Evolutionary conservation across 2,329 filamentous ascomycete genomes (phyloP), one percentile per base, ranked within the genome.

Genomic region (Scytalidium lignicola): DNA sequence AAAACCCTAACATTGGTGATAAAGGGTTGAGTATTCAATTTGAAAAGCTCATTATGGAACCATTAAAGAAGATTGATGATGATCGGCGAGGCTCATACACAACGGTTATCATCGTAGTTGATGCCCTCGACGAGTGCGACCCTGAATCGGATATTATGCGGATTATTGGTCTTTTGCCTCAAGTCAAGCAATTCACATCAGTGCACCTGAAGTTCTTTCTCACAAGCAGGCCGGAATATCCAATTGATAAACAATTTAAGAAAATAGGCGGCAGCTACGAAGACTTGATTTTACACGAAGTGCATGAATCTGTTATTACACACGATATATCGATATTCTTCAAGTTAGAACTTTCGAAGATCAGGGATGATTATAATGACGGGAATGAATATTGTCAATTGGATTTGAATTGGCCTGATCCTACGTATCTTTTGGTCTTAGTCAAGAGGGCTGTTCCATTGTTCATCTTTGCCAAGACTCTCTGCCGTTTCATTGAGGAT

Each of bases 281-380:
- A 44, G 55, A 62, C 40, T 28, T 72, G 2, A 46, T 62, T 2
- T 65, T 75, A 13, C 32, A 37, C 15, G 8, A n/a, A 7, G 62
- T 72, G n/a, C 49, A 60, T 0, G 9, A 54, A 13, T 19, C 45
- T 0, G 46, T 63, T 1, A 59, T 74, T 3, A 48, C 66, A 44
- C 56, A 62, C 1, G 73, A 75, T 39, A 67, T 75, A 13, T 29
- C 26, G 0, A 18, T 56, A 8, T 73, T 64, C 51, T 44, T 74
- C 1, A 17, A 49, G 2, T 18, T 63, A 12, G 52, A 67, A 40
- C 57, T 74, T 4, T 41, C 28, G 1, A 47, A 46, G 2, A 68
- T 73, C 17, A 18, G 26, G 23, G 3, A 23, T 17, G 28, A 45
- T 2, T 22, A 41, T 9, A 22, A 18, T 19, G 12, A 17, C 6